Base-by-base conservation (phyloP, 345 rosid genomes). In the Durio zibethinus region DNA sequence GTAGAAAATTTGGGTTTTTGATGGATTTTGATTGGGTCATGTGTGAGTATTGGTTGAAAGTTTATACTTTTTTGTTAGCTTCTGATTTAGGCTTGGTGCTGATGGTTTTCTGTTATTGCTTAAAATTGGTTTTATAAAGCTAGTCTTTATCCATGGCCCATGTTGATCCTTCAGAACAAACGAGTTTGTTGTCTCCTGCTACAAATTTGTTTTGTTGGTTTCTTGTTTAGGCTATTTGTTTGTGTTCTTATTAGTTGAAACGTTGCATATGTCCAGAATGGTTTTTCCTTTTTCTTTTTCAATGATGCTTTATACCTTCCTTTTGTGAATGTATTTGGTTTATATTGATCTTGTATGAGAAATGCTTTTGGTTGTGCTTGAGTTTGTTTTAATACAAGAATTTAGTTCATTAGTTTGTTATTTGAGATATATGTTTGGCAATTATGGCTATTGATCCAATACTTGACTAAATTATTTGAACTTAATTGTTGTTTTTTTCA, bases 291-390 rank as follows among this genome's bases (percentile, higher is more conserved):
- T 62, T 8, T 18, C 4, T 35, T 18, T 38, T 20, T 2, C 25
- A 35, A 7, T 57, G 33, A 9, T 10, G 33, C 33, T 63, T 63
- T 36, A n/a, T 36, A 64, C 27, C 45, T 63, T 20, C 12, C 14
- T 36, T 64, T 35, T 71, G 15, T 71, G 59, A 25, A 50, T 31
- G 75, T n/a, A 29, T 71, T 48, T 71, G 75, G 40, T 52, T 72
- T 15, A 18, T 52, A 53, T 35, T 20, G 61, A 35, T 48, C 42
- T 35, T 72, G 16, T 4, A 9, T 9, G 25, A 36, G 25, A 35
- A 63, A 63, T 64, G 3, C 12, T 9, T 20, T 18, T n/a, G 10
- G 15, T 6, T 43, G 36, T 43, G 53, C 21, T 68, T 68, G 54
- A 23, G 33, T 43, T 14, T 43, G 73, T 45, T 38, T 68, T 68